Conservation (phyloP, 805 yeast genomes). For the Starmerella lactis-condensi region DNA sequence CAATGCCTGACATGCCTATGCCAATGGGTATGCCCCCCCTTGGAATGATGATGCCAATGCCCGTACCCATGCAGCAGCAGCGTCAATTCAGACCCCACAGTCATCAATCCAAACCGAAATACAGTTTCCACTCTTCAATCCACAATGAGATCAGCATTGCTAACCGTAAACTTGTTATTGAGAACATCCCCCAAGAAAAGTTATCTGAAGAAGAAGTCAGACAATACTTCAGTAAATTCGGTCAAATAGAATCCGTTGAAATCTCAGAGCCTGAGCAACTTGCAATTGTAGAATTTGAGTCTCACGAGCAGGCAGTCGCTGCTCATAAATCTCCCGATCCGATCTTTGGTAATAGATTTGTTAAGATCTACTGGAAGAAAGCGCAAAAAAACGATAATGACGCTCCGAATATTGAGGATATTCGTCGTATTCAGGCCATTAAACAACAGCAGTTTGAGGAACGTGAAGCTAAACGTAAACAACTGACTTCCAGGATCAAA, state of each 20-base stretch:
- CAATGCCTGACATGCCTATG: constrained; percentile 4
- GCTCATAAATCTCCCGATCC: constrained; percentile 31
- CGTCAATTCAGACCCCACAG: not conserved
- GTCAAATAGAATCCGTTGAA: constrained; percentile 21
- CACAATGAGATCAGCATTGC: constrained; percentile 18
- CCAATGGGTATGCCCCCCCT: constrained; percentile 2
- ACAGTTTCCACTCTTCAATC: constrained; percentile 3
- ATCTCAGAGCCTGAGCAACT: constrained; percentile 19
- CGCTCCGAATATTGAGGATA: constrained; percentile 25
- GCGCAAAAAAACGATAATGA: constrained; percentile 15
- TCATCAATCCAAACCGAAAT: not conserved
- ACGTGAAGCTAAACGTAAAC: constrained; percentile 23
- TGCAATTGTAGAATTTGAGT: constrained; percentile 27
- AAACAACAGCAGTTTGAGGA: constrained; percentile 28
- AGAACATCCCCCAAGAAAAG: constrained; percentile 29
- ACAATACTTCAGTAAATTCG: constrained; percentile 28
- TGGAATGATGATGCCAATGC: not conserved
- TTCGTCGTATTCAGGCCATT: constrained; percentile 24
- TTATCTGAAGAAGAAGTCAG: constrained; percentile 23
- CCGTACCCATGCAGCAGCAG: not conserved
- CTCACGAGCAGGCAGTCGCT: constrained; percentile 24
- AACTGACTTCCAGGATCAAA: constrained; percentile 21
- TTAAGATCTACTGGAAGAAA: constrained; percentile 29
- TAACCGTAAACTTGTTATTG: constrained; percentile 25
- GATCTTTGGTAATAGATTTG: constrained; percentile 32